phyloP scores from a whole-genome alignment of 495 filamentous ascomycete species.

The Hypoxylon crocopeplum region DNA sequence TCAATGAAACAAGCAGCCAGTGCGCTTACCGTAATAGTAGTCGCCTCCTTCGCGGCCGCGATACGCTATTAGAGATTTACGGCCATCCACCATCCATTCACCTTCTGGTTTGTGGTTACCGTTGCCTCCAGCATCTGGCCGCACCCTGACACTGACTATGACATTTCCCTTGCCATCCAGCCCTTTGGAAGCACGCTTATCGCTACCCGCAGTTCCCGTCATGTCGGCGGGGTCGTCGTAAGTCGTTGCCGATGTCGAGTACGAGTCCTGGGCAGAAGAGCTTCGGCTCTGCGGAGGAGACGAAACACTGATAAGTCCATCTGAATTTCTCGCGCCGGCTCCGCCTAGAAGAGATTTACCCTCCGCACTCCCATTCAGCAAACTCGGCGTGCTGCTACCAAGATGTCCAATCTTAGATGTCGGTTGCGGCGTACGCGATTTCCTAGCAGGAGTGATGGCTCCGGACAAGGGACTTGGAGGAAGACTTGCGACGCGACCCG shows the following conservation, averaged over 20 bases:
- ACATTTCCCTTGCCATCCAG: conserved; percentile 90
- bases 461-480: conserved; percentile 67
- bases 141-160: conserved; percentile 90
- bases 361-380: conserved; percentile 81
- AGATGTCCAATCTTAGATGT: conserved; percentile 48
- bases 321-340: conserved; percentile 66
- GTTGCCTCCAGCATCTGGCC: conserved; percentile 74
- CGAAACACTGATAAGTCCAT: conserved; percentile 71
- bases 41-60: conserved; percentile 89
- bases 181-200: conserved; percentile 54
- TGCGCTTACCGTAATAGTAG: conserved; percentile 82
- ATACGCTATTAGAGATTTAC: conserved; percentile 80
- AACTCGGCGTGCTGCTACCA: conserved; percentile 67
- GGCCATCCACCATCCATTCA: conserved; percentile 95
- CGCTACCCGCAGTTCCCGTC: conserved; percentile 42
- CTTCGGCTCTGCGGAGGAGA: conserved; percentile 88
- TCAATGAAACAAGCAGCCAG: neutral
- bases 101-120: conserved; percentile 69
- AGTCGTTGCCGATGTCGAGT: conserved; percentile 87
- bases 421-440: conserved; percentile 45
- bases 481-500: conserved; percentile 63
- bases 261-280: conserved; percentile 88
- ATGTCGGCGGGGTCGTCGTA: conserved; percentile 75
- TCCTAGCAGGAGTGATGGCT: conserved; percentile 48
- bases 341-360: conserved; percentile 70